Percentiles rank a stretch among this genome's conserved stretches.
These are phyloP conservation scores for Trichoderma sp. DNA, from an alignment of 2,329 filamentous ascomycete genomes.

Conservation along the genomic window DNA sequence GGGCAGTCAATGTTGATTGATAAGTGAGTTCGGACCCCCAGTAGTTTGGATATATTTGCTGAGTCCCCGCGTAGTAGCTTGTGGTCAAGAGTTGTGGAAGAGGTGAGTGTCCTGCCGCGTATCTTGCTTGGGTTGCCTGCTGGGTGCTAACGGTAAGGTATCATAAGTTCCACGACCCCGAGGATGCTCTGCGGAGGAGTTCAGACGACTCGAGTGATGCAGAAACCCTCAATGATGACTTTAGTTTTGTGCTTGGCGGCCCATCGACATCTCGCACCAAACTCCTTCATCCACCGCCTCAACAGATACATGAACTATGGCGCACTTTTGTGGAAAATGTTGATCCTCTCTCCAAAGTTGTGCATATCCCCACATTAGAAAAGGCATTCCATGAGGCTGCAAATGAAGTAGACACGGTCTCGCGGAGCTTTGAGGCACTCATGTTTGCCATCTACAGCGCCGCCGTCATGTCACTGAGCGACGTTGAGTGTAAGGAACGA, in stretches of 20 bases:
- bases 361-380: not conserved
- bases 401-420: not conserved
- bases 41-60: not conserved
- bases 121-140: not conserved
- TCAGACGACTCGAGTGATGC: conserved; percentile 6
- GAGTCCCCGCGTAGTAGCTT: not conserved
- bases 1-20: conserved; percentile 8
- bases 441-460: conserved; percentile 11
- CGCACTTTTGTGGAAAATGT: conserved; percentile 8
- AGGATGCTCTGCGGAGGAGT: not conserved
- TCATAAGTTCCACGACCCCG: conserved; percentile 3
- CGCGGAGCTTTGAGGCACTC: conserved; percentile 6
- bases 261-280: not conserved
- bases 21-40: not conserved
- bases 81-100: conserved; percentile 11
- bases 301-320: not conserved
- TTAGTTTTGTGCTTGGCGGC: not conserved
- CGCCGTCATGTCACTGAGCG: conserved; percentile 5
- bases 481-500: conserved; percentile 1
- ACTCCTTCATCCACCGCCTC: conserved; percentile 1
- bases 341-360: conserved; percentile 6
- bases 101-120: not conserved
- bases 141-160: not conserved
- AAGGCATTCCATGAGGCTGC: not conserved
- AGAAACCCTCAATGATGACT: conserved; percentile 3